Evolutionary conservation across 441 rosid genomes (phyloP).

Genomic region (Isatis lusitanica): DNA sequence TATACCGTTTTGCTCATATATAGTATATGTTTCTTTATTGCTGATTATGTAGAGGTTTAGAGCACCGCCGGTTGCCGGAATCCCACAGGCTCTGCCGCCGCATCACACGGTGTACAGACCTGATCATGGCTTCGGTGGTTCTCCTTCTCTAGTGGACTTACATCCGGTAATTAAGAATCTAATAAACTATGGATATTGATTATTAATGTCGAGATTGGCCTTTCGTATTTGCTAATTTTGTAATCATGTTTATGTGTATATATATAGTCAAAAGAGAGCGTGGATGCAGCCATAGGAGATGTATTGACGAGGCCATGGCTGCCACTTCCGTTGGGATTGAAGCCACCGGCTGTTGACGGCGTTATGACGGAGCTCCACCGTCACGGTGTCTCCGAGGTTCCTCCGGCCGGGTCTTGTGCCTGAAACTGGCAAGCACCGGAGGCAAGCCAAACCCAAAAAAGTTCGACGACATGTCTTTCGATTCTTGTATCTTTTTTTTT

Average conservation of each 20-base stretch:
- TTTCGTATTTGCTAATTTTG: slow-evolving; percentile 7
- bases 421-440: slow-evolving; percentile 15
- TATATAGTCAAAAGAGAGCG: slow-evolving; percentile 68
- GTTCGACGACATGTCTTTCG: slow-evolving; percentile 38
- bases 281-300: slow-evolving; percentile 88
- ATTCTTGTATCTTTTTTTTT: slow-evolving; percentile 13
- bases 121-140: slow-evolving; percentile 34
- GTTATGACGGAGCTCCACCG: slow-evolving; percentile 77
- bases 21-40: not conserved
- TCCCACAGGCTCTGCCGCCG: slow-evolving; percentile 44
- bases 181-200: not conserved
- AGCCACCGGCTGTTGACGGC: slow-evolving; percentile 73
- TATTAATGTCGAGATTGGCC: slow-evolving; percentile 9
- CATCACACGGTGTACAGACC: slow-evolving; percentile 57
- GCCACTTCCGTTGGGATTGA: slow-evolving; percentile 87
- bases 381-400: slow-evolving; percentile 68
- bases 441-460: slow-evolving; percentile 13
- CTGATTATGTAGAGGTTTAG: slow-evolving; percentile 46
- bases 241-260: not conserved
- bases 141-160: slow-evolving; percentile 58
- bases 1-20: not conserved
- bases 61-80: slow-evolving; percentile 45
- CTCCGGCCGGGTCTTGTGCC: slow-evolving; percentile 36
- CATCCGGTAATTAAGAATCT: slow-evolving; percentile 54
- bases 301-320: slow-evolving; percentile 82